Conservation (phyloP, 2,329 filamentous ascomycete genomes). For the Trichophyton mentagrophytes region DNA sequence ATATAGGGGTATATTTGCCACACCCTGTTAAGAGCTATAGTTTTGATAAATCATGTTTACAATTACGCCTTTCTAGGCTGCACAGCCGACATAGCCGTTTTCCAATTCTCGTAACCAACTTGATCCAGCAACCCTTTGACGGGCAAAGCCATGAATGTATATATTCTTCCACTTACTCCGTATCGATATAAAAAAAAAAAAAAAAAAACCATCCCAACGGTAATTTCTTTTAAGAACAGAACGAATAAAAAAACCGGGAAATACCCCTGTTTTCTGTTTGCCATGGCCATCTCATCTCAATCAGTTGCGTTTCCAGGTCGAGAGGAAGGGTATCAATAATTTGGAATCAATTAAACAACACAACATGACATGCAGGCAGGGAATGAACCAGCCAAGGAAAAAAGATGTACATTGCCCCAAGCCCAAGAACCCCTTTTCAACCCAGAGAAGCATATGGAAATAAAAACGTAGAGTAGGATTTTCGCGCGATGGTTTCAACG, state of each 20-base stretch:
- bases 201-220: background rate
- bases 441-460: no score
- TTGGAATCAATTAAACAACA: no score
- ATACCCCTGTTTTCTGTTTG: background rate
- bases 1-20: no score
- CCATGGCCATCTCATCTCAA: background rate
- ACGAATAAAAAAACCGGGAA: background rate
- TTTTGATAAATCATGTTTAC: background rate
- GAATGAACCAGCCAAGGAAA: background rate
- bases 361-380: background rate
- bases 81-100: background rate
- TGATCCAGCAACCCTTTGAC: background rate
- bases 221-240: background rate
- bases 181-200: background rate
- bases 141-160: background rate
- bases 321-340: no score
- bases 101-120: background rate
- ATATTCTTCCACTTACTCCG: background rate
- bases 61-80: background rate
- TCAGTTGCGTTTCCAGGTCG: no score
- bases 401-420: background rate
- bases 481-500: no score
- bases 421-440: background rate
- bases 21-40: no score
- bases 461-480: no score